Evolutionary conservation across 208 protist species (phyloP).

Genomic region (Leishmania tropica): DNA sequence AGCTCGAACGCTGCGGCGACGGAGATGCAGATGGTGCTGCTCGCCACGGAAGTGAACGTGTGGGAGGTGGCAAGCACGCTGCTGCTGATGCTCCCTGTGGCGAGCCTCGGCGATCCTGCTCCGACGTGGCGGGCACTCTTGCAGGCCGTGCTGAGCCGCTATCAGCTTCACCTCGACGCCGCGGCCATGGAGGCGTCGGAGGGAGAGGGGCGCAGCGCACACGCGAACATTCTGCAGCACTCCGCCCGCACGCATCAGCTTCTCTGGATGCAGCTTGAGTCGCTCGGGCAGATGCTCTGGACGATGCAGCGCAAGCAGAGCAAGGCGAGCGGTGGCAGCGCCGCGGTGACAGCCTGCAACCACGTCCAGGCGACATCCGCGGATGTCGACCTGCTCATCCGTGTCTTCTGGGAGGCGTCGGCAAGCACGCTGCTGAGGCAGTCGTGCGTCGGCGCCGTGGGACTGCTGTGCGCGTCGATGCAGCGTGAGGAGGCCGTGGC

Average conservation of each 20-base stretch:
- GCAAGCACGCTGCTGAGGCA: conserved; percentile 51
- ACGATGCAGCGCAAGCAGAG: conserved; percentile 79
- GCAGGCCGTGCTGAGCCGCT: conserved; percentile 36
- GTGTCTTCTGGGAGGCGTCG: conserved; percentile 59
- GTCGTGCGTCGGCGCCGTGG: conserved; percentile 53
- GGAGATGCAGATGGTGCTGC: conserved; percentile 61
- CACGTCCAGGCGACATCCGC: conserved; percentile 35
- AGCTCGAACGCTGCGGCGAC: conserved; percentile 45
- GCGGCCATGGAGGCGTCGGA: conserved; percentile 11
- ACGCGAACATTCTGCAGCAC: conserved; percentile 25
- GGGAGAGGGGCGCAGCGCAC: not conserved
- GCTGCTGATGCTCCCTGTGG: conserved; percentile 71
- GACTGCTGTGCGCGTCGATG: conserved; percentile 50
- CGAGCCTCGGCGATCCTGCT: conserved; percentile 48
- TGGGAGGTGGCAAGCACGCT: conserved; percentile 71
- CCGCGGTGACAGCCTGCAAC: conserved; percentile 30
- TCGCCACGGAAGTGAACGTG: conserved; percentile 70
- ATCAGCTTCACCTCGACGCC: conserved; percentile 40
- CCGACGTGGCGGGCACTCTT: conserved; percentile 69
- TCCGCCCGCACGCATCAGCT: conserved; percentile 55
- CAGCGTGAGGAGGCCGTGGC: conserved; percentile 34
- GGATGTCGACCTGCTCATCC: conserved; percentile 70
- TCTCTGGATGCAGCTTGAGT: conserved; percentile 73
- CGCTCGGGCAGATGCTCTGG: conserved; percentile 74
- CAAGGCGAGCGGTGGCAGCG: conserved; percentile 21